Evolutionary conservation across 306 rosid species (phyloP).

Genomic region (Morella rubra): DNA sequence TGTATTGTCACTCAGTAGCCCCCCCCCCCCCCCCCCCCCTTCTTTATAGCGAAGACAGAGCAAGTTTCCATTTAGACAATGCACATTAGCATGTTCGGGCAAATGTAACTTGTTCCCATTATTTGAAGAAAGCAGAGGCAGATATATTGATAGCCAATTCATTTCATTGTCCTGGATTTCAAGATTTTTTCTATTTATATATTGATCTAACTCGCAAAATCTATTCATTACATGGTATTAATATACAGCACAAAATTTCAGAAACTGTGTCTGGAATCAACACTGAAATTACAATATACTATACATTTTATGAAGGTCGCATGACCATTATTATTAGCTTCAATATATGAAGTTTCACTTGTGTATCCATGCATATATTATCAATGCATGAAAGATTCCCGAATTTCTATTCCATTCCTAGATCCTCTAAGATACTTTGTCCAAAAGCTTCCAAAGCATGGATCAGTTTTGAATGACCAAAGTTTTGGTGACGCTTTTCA

Average conservation of each 20-base stretch:
- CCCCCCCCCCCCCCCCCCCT: too few relatives aligned
- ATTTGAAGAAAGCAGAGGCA: neutral
- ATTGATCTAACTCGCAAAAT: neutral
- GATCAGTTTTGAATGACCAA: neutral
- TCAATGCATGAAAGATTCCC: neutral
- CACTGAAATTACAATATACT: too few relatives aligned
- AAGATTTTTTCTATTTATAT: neutral
- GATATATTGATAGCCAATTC: neutral
- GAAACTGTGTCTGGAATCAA: neutral
- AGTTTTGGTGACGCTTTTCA: neutral
- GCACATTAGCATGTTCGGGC: too few relatives aligned
- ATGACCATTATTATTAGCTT: neutral
- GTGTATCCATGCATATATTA: neutral
- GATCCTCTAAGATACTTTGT: neutral
- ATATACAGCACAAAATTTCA: neutral
- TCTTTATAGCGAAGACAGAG: too few relatives aligned
- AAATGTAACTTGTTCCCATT: too few relatives aligned
- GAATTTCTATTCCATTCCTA: neutral
- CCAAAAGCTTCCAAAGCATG: neutral
- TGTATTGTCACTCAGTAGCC: too few relatives aligned
- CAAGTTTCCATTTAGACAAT: too few relatives aligned
- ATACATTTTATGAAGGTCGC: neutral
- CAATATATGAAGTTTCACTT: neutral
- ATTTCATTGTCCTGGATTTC: neutral
- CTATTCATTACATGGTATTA: neutral